phyloP scores from a whole-genome alignment of 2,329 filamentous ascomycete species.

The Pestalotiopsis sp. region DNA sequence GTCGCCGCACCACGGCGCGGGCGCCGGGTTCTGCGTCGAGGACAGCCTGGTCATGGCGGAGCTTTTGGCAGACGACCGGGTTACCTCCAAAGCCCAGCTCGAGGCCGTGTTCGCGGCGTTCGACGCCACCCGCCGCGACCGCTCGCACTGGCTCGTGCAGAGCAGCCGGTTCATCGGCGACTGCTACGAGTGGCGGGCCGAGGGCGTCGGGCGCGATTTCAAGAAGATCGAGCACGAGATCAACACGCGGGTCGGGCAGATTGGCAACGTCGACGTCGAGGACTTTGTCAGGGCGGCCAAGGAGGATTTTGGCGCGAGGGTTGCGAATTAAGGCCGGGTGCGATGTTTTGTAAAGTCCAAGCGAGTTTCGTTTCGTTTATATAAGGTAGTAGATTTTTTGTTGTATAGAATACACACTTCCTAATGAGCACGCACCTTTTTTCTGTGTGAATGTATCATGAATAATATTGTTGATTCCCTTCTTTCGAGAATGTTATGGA shows the following conservation, averaged over 20 bases:
- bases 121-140: conserved; percentile 6
- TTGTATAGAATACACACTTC: not conserved
- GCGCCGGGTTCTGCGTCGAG: conserved; percentile 12
- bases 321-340: not conserved
- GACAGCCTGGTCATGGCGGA: conserved; percentile 7
- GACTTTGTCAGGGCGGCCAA: not conserved
- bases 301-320: not conserved
- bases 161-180: conserved; percentile 14
- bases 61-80: not conserved
- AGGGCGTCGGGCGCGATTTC: conserved; percentile 3
- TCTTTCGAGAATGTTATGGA: too few species aligned
- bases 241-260: not conserved
- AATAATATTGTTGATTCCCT: too few species aligned
- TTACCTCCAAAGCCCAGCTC: not conserved
- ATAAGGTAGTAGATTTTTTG: not conserved
- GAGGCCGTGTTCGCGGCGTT: conserved; percentile 7
- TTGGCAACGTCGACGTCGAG: conserved; percentile 2
- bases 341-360: not conserved
- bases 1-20: conserved; percentile 10
- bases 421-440: not conserved
- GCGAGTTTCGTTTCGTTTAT: not conserved
- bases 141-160: conserved; percentile 15
- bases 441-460: too few species aligned
- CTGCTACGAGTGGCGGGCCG: conserved; percentile 13
- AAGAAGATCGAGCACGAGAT: conserved; percentile 8